Conservation (phyloP, 441 rosid species). For the Eutrema salsugineum region DNA sequence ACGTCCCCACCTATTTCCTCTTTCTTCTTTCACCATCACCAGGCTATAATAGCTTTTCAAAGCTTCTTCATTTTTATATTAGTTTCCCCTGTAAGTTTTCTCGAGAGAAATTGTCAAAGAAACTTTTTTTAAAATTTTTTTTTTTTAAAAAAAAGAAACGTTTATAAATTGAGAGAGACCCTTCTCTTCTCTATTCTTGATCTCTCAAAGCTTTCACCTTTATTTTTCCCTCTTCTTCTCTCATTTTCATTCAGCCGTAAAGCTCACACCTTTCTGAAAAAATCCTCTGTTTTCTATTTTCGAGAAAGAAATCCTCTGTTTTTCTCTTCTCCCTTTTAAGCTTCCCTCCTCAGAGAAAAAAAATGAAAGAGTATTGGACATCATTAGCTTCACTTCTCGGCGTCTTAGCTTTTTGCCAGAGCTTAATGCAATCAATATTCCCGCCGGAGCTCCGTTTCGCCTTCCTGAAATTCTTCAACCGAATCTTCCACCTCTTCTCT, state of each 20-base stretch:
- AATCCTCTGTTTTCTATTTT: constrained; percentile 12
- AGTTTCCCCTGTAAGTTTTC: background rate
- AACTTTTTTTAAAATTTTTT: too few relatives aligned
- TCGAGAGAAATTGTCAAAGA: background rate
- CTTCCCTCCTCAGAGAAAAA: background rate
- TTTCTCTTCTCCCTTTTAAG: background rate
- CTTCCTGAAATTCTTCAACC: constrained; percentile 47
- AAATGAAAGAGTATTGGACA: constrained; percentile 71
- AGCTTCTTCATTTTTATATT: background rate
- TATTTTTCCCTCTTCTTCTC: background rate
- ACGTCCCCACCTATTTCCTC: constrained; percentile 21
- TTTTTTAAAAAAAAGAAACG: background rate
- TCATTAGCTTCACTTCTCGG: constrained; percentile 69
- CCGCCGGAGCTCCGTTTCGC: constrained; percentile 81
- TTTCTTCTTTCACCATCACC: constrained; percentile 25
- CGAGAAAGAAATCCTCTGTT: too few relatives aligned
- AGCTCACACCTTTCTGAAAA: background rate
- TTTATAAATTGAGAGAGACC: constrained; percentile 23
- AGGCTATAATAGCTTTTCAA: constrained; percentile 8
- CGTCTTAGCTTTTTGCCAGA: constrained; percentile 71
- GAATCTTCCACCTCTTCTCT: constrained; percentile 48
- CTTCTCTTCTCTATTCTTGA: constrained; percentile 4
- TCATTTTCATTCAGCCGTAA: background rate
- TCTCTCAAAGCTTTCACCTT: constrained; percentile 7
- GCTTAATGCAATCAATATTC: constrained; percentile 57